phyloP scores from a whole-genome alignment of 2,329 filamentous ascomycete species.

The Stemphylium lycopersici region DNA sequence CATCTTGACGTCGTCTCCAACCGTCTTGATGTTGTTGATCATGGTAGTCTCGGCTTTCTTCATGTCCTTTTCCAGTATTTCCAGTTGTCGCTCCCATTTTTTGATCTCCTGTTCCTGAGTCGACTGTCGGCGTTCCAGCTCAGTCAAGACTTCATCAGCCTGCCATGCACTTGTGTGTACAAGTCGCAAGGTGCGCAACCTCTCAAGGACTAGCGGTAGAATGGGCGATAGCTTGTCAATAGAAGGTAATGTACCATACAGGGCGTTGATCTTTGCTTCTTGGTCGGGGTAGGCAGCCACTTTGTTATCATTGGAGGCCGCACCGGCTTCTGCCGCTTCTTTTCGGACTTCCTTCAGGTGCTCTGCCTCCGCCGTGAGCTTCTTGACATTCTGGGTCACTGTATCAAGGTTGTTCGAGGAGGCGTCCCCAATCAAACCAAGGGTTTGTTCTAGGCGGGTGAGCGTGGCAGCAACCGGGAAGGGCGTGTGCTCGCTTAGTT shows the following conservation, averaged over 20 bases:
- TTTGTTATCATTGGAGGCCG: constrained; percentile 18
- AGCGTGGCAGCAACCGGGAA: constrained; percentile 80
- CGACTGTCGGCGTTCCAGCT: constrained; percentile 77
- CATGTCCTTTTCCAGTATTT: constrained; percentile 78
- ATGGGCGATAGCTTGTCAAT: constrained; percentile 87
- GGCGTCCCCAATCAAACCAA: constrained; percentile 75
- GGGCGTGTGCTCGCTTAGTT: constrained; percentile 58
- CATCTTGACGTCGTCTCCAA: constrained; percentile 87
- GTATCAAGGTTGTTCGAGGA: constrained; percentile 75
- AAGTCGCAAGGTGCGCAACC: constrained; percentile 79
- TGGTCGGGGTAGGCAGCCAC: constrained; percentile 66
- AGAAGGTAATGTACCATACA: constrained; percentile 86
- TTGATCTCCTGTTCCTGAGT: constrained; percentile 84
- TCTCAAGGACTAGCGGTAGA: constrained; percentile 82
- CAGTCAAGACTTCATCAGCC: constrained; percentile 77
- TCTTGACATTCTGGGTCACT: constrained; percentile 71
- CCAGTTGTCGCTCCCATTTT: constrained; percentile 82
- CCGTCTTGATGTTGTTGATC: constrained; percentile 79
- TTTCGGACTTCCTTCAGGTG: constrained; percentile 64
- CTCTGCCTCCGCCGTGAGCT: constrained; percentile 75
- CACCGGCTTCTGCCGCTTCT: constrained; percentile 29
- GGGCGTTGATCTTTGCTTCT: constrained; percentile 83
- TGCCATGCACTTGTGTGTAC: constrained; percentile 87
- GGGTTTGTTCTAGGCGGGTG: constrained; percentile 78
- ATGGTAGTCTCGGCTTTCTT: constrained; percentile 72